Percentiles rank a stretch among this genome's conserved stretches.
phyloP scores from a whole-genome alignment of 148 eudicot genomes.

The Cornus controversa region DNA sequence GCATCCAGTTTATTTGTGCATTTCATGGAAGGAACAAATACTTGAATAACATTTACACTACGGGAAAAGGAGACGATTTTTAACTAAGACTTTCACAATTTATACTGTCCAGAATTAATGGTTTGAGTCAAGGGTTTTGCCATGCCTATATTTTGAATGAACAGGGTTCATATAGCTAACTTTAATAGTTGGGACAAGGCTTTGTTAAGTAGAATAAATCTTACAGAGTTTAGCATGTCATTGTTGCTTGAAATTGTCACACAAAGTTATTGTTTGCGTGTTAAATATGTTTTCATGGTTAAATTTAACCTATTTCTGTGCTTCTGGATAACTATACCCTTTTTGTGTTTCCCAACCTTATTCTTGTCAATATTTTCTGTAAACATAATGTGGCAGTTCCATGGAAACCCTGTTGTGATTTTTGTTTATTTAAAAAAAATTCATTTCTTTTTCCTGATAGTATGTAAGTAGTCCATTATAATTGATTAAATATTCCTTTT shows the following conservation, averaged over 20 bases:
- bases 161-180: neutral
- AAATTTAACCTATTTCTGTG: neutral
- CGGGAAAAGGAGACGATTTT: neutral
- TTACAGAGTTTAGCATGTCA: neutral
- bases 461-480: neutral
- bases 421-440: too few relatives aligned
- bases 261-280: neutral
- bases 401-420: too few relatives aligned
- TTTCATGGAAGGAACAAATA: neutral
- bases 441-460: neutral
- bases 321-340: neutral
- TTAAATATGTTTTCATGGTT: neutral
- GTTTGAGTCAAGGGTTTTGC: neutral
- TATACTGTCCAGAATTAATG: neutral
- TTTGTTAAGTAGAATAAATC: neutral
- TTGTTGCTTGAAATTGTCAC: neutral
- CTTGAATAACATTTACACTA: neutral
- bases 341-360: neutral
- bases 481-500: neutral
- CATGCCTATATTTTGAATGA: neutral
- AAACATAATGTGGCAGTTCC: neutral
- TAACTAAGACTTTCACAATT: neutral
- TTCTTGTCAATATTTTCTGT: neutral
- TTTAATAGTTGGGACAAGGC: neutral
- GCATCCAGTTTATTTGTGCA: too few relatives aligned